phyloP scores from a whole-genome alignment of 139 green algal genomes.

The Chlamydomonas incerta region DNA sequence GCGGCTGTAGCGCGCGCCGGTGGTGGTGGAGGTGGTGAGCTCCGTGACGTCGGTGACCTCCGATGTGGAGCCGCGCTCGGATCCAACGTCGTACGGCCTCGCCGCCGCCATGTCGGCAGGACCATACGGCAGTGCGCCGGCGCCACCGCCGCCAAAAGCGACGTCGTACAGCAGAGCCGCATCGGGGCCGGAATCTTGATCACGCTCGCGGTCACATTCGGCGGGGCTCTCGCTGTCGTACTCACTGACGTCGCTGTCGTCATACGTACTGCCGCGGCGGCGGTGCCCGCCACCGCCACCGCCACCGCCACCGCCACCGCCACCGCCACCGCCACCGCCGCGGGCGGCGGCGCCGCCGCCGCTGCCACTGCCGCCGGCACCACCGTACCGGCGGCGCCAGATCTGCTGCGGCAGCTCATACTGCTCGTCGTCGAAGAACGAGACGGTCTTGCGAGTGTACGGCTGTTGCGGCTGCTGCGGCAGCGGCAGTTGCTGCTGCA shows the following conservation, averaged over 20 bases:
- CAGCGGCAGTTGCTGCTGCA: not conserved
- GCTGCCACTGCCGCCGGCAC: too few species aligned
- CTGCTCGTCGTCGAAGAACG: slow-evolving; percentile 39
- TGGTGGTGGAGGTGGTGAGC: not conserved
- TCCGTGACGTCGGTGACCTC: slow-evolving; percentile 22
- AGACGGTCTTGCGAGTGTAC: slow-evolving; percentile 23
- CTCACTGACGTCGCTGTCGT: slow-evolving; percentile 10
- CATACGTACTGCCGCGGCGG: slow-evolving; percentile 3
- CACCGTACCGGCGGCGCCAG: not conserved
- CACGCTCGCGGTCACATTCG: not conserved
- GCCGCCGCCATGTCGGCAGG: too few species aligned
- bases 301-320: too few species aligned
- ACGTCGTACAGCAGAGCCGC: not conserved
- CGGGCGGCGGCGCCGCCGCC: too few species aligned
- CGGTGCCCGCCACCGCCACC: not conserved
- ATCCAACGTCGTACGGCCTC: slow-evolving; percentile 19
- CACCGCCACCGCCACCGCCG: too few species aligned
- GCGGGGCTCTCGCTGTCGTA: too few species aligned
- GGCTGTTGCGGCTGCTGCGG: not conserved
- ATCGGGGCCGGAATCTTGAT: not conserved
- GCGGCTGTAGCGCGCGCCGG: slow-evolving; percentile 12
- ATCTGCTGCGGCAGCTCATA: slow-evolving; percentile 16
- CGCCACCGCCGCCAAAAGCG: not conserved
- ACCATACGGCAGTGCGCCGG: too few species aligned
- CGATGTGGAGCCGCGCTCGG: slow-evolving; percentile 4